Evolutionary conservation across 768 basidiomycete genomes (phyloP).

Genomic region (Strobilomyces echinocephalus): DNA sequence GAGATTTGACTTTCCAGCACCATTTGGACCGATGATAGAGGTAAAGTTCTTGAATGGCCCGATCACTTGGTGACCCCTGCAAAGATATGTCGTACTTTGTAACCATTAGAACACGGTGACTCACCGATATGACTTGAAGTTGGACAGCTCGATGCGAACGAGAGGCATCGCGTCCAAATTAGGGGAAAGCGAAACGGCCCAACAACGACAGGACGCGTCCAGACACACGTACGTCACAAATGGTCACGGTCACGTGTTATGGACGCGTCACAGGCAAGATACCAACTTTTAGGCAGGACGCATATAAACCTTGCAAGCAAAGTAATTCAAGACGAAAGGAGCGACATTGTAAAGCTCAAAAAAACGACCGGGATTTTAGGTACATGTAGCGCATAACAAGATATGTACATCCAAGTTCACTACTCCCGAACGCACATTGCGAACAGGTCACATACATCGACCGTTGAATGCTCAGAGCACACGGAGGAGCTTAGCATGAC

Average conservation of each 20-base stretch:
- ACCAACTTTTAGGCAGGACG: too few relatives aligned
- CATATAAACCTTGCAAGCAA: too few relatives aligned
- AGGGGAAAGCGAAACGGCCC: conserved; percentile 17
- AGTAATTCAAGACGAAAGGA: not conserved
- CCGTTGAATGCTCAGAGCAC: conserved; percentile 8
- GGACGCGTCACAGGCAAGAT: not conserved
- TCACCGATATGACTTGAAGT: conserved; percentile 95
- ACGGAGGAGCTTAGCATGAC: conserved; percentile 10
- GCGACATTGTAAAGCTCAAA: conserved; percentile 3
- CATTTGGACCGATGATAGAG: conserved; percentile 97
- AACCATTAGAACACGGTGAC: conserved; percentile 6
- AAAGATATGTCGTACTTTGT: conserved; percentile 2
- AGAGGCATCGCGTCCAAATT: conserved; percentile 54
- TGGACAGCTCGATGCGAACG: conserved; percentile 80
- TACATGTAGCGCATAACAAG: not conserved
- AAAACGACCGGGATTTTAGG: conserved; percentile 7
- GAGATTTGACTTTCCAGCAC: conserved; percentile 96
- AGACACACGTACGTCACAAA: conserved; percentile 23
- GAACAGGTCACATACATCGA: not conserved
- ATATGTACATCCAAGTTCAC: not conserved
- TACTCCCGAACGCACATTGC: not conserved
- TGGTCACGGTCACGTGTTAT: conserved; percentile 18
- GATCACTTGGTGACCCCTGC: conserved; percentile 75
- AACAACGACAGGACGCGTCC: conserved; percentile 14
- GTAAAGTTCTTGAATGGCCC: conserved; percentile 94